phyloP scores from a whole-genome alignment of 345 rosid species.

The Draba incana region DNA sequence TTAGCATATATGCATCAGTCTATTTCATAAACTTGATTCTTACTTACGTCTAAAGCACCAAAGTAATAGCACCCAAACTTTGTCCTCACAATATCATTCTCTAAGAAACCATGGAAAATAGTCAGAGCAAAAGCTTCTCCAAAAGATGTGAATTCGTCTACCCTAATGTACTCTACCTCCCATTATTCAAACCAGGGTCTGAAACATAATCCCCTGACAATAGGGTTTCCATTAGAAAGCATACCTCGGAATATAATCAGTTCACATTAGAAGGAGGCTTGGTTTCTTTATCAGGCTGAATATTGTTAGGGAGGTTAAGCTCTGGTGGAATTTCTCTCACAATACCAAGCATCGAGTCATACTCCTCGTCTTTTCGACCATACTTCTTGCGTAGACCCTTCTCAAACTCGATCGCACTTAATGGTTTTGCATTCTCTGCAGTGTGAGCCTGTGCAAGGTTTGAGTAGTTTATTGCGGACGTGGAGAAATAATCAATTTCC shows the following conservation, averaged over 20 bases:
- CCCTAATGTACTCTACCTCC: slow-evolving; percentile 24
- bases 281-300: slow-evolving; percentile 55
- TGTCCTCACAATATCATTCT: slow-evolving; percentile 16
- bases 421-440: slow-evolving; percentile 82
- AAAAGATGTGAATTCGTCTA: slow-evolving; percentile 26
- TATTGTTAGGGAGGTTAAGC: slow-evolving; percentile 74
- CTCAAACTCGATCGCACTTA: slow-evolving; percentile 85
- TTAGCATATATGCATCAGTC: slow-evolving; percentile 29
- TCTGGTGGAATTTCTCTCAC: slow-evolving; percentile 82
- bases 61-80: slow-evolving; percentile 17
- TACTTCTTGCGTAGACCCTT: slow-evolving; percentile 85
- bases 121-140: slow-evolving; percentile 23
- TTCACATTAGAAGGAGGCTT: slow-evolving; percentile 58
- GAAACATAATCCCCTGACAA: slow-evolving; percentile 9
- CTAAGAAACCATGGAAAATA: slow-evolving; percentile 26
- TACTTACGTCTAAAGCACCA: slow-evolving; percentile 18
- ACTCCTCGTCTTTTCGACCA: slow-evolving; percentile 71
- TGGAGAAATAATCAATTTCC: slow-evolving; percentile 73
- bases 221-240: slow-evolving; percentile 19
- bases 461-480: slow-evolving; percentile 77
- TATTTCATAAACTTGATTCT: slow-evolving; percentile 27
- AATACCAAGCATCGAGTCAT: slow-evolving; percentile 86
- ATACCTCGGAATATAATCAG: slow-evolving; percentile 24
- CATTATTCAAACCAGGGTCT: slow-evolving; percentile 35
- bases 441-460: slow-evolving; percentile 91